Base-by-base conservation (phyloP, 1,139 yeast genomes). In the Lodderomyces jiufengensis region DNA sequence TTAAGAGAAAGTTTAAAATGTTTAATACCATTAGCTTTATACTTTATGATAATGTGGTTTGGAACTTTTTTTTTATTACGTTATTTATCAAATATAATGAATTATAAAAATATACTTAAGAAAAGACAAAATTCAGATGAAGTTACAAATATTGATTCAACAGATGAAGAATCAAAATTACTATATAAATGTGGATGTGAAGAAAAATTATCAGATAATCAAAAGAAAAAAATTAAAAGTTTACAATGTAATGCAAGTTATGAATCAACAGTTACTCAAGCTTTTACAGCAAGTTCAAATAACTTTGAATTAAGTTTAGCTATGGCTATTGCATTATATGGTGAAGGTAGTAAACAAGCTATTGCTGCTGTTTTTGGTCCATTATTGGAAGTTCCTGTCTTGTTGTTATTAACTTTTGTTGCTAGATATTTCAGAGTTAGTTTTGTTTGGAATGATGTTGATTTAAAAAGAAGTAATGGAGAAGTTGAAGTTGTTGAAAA, bases 361-460 rank as follows among this genome's bases (percentile, higher is more conserved):
- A 63, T 77, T 33, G 82, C 83, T 3, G 76, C 82, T 2, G 75
- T 80, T 0, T 73, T 75, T 50, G 83, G 82, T 1, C 82, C 83
- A 2, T 57, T 77, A 27, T 52, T 76, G 20, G 82, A 76, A 46
- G 76, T 76, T 5, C 81, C 81, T 2, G 66, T 76, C 3, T 54
- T 77, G 32, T 51, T 77, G 38, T 36, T 59, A 1, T 50, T 76
- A 25, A 65, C 74, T 9, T 60, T 68, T 44, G 61, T 70, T 5
- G 67, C 75, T 7, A 60, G 57, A 42, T 61, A 54, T 41, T 57
- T 67, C 35, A 52, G 44, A 36, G 37, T 45, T 6, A 50, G 45
- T 33, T 54, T 49, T 36, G 37, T 56, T n/a, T 59, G 64, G 63
- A 30, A 43, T 3, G 62, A 58, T 34, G 49, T 44, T 4, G 47